Conservation (phyloP, 805 yeast species). For the Cyberlindnera euphorbiae region DNA sequence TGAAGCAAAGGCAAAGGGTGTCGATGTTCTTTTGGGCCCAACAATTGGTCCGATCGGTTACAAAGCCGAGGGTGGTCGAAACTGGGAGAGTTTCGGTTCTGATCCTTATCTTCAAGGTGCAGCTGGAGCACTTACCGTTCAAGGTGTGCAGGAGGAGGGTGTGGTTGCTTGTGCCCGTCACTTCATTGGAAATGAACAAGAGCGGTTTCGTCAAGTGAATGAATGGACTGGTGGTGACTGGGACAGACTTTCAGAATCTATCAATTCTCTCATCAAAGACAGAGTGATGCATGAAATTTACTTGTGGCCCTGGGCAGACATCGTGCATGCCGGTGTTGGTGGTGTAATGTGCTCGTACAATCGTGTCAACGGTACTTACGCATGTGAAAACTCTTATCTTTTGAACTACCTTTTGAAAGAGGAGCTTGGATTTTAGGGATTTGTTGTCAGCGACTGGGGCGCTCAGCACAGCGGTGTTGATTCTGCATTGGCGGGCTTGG, state of each 20-base stretch:
- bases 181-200: constrained; percentile 59
- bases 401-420: constrained; percentile 52
- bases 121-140: constrained; percentile 46
- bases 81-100: constrained; percentile 60
- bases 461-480: constrained; percentile 56
- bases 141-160: constrained; percentile 54
- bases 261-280: constrained; percentile 54
- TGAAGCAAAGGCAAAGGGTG: constrained; percentile 51
- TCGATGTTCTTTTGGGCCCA: constrained; percentile 53
- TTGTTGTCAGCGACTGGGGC: constrained; percentile 66
- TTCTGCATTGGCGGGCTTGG: constrained; percentile 54
- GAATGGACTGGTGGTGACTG: constrained; percentile 46
- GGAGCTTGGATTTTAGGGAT: constrained; percentile 63
- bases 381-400: constrained; percentile 55
- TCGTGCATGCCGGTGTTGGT: constrained; percentile 54
- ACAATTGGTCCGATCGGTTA: constrained; percentile 56
- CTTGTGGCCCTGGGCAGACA: constrained; percentile 65
- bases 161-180: constrained; percentile 55
- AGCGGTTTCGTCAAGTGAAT: constrained; percentile 48
- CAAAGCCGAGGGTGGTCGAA: constrained; percentile 60
- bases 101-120: constrained; percentile 60
- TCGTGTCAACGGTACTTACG: constrained; percentile 49
- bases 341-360: constrained; percentile 61
- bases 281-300: constrained; percentile 57
- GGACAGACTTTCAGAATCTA: constrained; percentile 38